phyloP scores from a whole-genome alignment of 1,139 yeast genomes.

The Blastobotrys niveus region DNA sequence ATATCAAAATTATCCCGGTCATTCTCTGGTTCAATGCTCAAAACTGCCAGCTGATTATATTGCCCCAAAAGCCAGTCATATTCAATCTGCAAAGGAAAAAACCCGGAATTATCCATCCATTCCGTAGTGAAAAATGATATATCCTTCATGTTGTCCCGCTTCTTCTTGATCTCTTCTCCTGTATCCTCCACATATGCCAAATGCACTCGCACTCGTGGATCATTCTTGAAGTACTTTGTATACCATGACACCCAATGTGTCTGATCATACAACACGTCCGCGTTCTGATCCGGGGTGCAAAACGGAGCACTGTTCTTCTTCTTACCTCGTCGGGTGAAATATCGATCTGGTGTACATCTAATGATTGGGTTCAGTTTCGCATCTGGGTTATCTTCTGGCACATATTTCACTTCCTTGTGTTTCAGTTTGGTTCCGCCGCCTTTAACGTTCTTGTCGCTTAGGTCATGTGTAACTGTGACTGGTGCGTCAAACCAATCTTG shows the following conservation, averaged over 20 bases:
- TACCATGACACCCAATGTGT: constrained; percentile 80
- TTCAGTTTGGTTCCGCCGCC: constrained; percentile 19
- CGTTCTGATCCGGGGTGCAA: constrained; percentile 68
- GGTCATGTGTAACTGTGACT: constrained; percentile 38
- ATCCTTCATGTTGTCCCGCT: constrained; percentile 16
- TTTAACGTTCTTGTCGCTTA: constrained; percentile 17
- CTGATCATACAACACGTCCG: constrained; percentile 49
- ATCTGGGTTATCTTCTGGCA: constrained; percentile 65
- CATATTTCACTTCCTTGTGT: constrained; percentile 44
- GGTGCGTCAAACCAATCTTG: constrained; percentile 73
- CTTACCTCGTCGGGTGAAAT: constrained; percentile 38
- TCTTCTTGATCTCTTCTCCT: constrained; percentile 32
- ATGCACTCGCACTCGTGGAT: constrained; percentile 58
- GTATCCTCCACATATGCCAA: constrained; percentile 59
- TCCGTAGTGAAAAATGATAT: constrained; percentile 59
- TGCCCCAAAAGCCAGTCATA: constrained; percentile 57
- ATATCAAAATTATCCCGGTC: constrained; percentile 49
- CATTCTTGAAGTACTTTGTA: constrained; percentile 50
- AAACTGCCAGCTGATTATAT: constrained; percentile 44
- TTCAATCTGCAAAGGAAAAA: constrained; percentile 51
- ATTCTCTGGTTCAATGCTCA: constrained; percentile 68
- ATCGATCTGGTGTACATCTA: constrained; percentile 77
- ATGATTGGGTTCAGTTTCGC: constrained; percentile 67
- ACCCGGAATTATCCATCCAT: constrained; percentile 64
- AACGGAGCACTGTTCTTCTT: constrained; percentile 75